Conservation (phyloP, 2,329 filamentous ascomycete genomes). For the Clarireedia sp. region DNA sequence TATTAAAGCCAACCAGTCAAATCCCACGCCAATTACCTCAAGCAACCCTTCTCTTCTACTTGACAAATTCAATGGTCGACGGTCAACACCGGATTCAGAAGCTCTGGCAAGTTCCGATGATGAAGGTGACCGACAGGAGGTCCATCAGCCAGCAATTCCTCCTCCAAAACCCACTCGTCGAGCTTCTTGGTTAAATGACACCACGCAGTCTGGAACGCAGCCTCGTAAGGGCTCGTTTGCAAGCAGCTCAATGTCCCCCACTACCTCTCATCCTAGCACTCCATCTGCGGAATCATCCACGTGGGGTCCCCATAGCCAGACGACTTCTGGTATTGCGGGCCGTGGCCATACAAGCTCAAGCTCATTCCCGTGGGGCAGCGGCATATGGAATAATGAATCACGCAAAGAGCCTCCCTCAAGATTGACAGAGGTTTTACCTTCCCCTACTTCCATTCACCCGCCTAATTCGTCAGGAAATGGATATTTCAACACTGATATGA, state of each 20-base stretch:
- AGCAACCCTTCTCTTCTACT: constrained; percentile 58
- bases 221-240: constrained; percentile 69
- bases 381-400: constrained; percentile 71
- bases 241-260: constrained; percentile 68
- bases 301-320: constrained; percentile 48
- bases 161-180: constrained; percentile 59
- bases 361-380: constrained; percentile 65
- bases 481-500: constrained; percentile 42
- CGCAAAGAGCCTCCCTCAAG: constrained; percentile 71
- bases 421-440: constrained; percentile 66
- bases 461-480: constrained; percentile 33
- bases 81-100: constrained; percentile 89
- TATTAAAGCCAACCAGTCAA: constrained; percentile 40
- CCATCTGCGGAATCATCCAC: constrained; percentile 58
- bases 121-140: constrained; percentile 61
- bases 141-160: constrained; percentile 39
- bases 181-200: constrained; percentile 82
- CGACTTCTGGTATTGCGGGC: constrained; percentile 31
- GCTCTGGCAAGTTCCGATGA: constrained; percentile 91
- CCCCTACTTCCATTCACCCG: constrained; percentile 55
- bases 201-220: constrained; percentile 52
- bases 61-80: constrained; percentile 70
- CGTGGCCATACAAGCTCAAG: constrained; percentile 37
- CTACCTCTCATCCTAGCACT: constrained; percentile 72
- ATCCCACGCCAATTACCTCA: constrained; percentile 40